A percentile compares a stretch with the other conserved stretches of the same genome.
Evolutionary conservation across 2,329 filamentous ascomycete genomes (phyloP).

Genomic region (Monilinia laxa): DNA sequence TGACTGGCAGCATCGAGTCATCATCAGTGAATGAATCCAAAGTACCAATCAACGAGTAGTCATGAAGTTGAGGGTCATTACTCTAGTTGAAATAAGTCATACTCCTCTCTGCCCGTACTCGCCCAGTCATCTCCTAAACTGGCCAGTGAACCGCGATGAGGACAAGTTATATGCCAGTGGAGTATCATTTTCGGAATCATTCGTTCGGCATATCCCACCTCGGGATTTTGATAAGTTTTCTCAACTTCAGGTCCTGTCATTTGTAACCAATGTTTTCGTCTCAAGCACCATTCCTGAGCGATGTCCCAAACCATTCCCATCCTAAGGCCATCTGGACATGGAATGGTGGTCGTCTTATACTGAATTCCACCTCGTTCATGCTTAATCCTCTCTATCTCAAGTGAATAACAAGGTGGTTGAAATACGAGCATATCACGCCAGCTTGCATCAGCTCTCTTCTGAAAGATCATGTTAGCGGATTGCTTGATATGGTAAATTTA

Average conservation of each 20-base stretch:
- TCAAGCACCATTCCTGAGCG: constrained; percentile 21
- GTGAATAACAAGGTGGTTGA: constrained; percentile 15
- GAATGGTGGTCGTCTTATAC: not conserved
- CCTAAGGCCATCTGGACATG: constrained; percentile 18
- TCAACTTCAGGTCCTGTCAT: constrained; percentile 10
- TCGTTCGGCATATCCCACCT: constrained; percentile 3
- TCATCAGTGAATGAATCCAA: not conserved
- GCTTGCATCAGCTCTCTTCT: constrained; percentile 22
- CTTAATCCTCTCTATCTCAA: constrained; percentile 10
- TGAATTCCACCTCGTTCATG: constrained; percentile 9
- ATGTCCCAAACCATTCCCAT: constrained; percentile 25
- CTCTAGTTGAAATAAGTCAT: constrained; percentile 32
- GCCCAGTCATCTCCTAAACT: constrained; percentile 7
- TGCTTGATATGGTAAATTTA: not conserved
- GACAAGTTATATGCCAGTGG: constrained; percentile 17
- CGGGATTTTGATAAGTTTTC: not conserved
- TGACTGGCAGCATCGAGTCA: not conserved
- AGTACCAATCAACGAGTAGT: not conserved
- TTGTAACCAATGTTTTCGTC: constrained; percentile 20
- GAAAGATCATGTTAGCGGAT: not conserved
- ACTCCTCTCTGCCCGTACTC: constrained; percentile 17
- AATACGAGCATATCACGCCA: constrained; percentile 22
- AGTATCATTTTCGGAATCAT: constrained; percentile 18
- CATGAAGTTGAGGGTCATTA: not conserved
- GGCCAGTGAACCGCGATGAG: constrained; percentile 4